Evolutionary conservation across 257 asterid species (phyloP), one percentile per base, ranked within the genome.

Genomic region (Verbena officinalis): DNA sequence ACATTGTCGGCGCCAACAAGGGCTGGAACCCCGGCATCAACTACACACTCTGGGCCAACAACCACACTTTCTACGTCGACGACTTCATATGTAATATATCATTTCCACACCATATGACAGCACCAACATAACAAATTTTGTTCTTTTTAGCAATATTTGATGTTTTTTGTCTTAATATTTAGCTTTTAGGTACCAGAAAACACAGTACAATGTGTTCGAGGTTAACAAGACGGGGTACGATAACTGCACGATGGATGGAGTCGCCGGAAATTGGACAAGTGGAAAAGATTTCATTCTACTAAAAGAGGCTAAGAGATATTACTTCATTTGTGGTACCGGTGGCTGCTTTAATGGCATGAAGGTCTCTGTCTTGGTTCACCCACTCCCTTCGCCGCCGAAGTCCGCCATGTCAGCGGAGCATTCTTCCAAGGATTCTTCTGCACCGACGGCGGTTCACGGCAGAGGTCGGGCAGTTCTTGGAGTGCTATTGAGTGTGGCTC

Each of bases 11-110:
- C 45, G 95, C 90, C 69, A 89, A 91, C 90, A 77, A 51, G 51
- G 98, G 96, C 63, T 91, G 98, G 98, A 91, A 91, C 76, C 92
- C 96, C 17, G 91, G 96, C 55, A 27, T 91, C 50, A 91, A 91
- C 84, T 91, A 89, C 83, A 89, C 98, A 9, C 87, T 84, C 62
- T 91, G 98, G 98, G 86, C 95, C 73, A 85, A 83, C 85, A 89
- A 80, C 80, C 91, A 91, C n/a, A 89, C 95, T 50, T 91, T 91
- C 86, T 84, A 75, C 77, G 90, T 81, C 51, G 94, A 88, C 27
- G 98, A 91, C 76, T 70, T 86, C 70, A 91, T 91, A 14, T 91
- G 98, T 91, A n/a, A n/a, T n/a, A n/a, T n/a, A n/a, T n/a, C n/a
- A n/a, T n/a, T n/a, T n/a, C n/a, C n/a, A n/a, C n/a, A n/a, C n/a